phyloP scores from a whole-genome alignment of 1,284 basidiomycete species.

The Fistulinella cinereoalba region DNA sequence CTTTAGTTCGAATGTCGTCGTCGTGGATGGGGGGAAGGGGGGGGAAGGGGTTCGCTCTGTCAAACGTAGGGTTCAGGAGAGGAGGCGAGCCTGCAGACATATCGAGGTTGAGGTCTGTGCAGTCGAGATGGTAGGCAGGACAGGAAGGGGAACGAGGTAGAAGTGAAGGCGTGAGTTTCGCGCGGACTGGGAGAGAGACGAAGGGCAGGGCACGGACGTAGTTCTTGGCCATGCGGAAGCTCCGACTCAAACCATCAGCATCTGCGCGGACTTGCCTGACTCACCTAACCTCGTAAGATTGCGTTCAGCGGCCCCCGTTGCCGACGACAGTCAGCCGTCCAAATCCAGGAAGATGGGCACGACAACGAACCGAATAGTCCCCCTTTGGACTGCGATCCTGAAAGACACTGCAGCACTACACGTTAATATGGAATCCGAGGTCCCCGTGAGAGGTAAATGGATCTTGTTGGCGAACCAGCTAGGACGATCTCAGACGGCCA shows the following conservation, averaged over 20 bases:
- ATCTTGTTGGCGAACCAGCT: not conserved
- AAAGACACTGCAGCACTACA: too few relatives aligned
- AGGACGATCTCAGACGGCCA: too few relatives aligned
- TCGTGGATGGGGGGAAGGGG: constrained; percentile 22
- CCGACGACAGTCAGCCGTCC: not conserved
- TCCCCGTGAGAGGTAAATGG: not conserved
- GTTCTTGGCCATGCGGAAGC: too few relatives aligned
- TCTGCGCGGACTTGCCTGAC: not conserved
- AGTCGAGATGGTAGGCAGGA: too few relatives aligned
- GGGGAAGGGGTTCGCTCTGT: constrained; percentile 22
- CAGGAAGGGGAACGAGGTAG: too few relatives aligned
- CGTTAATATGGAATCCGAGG: too few relatives aligned
- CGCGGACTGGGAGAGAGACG: not conserved
- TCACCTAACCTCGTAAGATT: too few relatives aligned
- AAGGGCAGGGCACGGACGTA: not conserved
- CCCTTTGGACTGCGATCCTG: too few relatives aligned
- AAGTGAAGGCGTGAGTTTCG: too few relatives aligned
- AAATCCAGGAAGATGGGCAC: not conserved
- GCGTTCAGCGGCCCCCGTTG: too few relatives aligned
- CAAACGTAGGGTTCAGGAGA: constrained; percentile 19
- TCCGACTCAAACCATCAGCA: constrained; percentile 2
- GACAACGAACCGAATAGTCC: too few relatives aligned
- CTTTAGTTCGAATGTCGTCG: constrained; percentile 41
- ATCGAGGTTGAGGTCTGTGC: constrained; percentile 3
- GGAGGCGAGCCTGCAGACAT: constrained; percentile 8